phyloP scores from a whole-genome alignment of 2,329 filamentous ascomycete genomes.

The Calonectria pseudoturangicola region DNA sequence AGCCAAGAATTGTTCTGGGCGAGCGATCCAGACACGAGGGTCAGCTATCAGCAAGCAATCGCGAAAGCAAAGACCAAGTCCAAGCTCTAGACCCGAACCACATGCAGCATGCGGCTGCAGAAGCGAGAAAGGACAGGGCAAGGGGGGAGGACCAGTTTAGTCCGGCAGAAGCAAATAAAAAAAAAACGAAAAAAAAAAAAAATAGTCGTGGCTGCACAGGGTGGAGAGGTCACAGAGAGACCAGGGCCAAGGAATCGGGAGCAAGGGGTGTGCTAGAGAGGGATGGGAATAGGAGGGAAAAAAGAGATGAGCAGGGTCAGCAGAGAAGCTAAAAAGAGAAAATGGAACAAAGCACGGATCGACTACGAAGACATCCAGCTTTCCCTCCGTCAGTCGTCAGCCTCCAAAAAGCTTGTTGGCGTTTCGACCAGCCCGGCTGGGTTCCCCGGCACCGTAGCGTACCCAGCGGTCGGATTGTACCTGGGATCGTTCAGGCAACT shows the following conservation, averaged over 20 bases:
- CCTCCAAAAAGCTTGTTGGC: constrained; percentile 36
- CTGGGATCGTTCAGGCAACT: constrained; percentile 26
- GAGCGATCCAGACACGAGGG: constrained; percentile 37
- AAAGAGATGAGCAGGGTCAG: constrained; percentile 16
- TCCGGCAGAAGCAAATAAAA: background rate
- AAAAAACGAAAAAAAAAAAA: background rate
- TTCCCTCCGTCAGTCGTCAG: constrained; percentile 8
- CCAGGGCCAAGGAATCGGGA: constrained; percentile 25
- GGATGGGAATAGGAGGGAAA: background rate
- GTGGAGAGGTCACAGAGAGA: constrained; percentile 3
- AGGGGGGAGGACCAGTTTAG: constrained; percentile 23
- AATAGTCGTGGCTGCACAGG: background rate
- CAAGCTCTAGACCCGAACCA: constrained; percentile 26
- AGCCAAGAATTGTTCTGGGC: constrained; percentile 29
- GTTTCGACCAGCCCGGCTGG: constrained; percentile 29
- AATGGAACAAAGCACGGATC: constrained; percentile 13
- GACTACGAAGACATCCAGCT: background rate
- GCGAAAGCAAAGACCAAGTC: constrained; percentile 18
- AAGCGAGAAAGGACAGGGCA: constrained; percentile 24
- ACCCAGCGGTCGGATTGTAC: constrained; percentile 31
- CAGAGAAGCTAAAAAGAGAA: constrained; percentile 29
- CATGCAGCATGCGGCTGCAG: constrained; percentile 17
- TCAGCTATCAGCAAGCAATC: constrained; percentile 26
- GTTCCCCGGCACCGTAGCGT: constrained; percentile 38
- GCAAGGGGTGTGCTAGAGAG: constrained; percentile 1